These are phyloP conservation scores for Mycogone perniciosa DNA, from an alignment of 2,329 filamentous ascomycete genomes.

Conservation along the genomic window DNA sequence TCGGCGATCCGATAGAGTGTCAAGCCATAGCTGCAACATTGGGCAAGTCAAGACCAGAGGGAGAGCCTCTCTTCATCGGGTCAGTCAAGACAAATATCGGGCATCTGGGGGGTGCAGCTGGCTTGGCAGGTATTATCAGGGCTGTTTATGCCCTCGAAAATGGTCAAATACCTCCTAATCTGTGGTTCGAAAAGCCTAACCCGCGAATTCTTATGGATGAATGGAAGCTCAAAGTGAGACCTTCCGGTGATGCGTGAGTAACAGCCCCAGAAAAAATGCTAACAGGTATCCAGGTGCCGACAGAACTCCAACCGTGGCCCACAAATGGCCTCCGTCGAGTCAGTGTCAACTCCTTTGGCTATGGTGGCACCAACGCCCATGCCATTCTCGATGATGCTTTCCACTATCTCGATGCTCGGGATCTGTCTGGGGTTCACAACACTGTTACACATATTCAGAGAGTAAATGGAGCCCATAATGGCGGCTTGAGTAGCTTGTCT, in stretches of 20 bases:
- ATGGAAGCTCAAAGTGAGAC: conserved; percentile 19
- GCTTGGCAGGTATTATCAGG: not conserved
- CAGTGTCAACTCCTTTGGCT: conserved; percentile 33
- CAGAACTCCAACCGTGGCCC: not conserved
- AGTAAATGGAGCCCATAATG: not conserved
- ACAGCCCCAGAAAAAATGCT: not conserved
- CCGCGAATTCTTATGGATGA: conserved; percentile 21
- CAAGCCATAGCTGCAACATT: not conserved
- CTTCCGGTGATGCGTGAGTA: not conserved
- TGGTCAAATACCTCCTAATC: not conserved
- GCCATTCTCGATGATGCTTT: conserved; percentile 28
- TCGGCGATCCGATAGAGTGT: conserved; percentile 35
- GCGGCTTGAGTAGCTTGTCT: not conserved
- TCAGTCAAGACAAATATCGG: not conserved
- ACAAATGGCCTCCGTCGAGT: not conserved
- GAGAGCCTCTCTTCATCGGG: not conserved
- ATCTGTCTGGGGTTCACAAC: not conserved
- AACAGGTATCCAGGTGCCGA: not conserved
- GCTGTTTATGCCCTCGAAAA: not conserved
- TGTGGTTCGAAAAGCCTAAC: conserved; percentile 24
- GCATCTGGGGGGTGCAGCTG: not conserved
- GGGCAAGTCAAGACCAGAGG: not conserved
- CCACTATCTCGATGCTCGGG: not conserved
- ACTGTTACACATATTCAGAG: not conserved
- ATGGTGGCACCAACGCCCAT: conserved; percentile 28